Base-by-base conservation (phyloP, 345 rosid genomes). In the Noccaea caerulescens region DNA sequence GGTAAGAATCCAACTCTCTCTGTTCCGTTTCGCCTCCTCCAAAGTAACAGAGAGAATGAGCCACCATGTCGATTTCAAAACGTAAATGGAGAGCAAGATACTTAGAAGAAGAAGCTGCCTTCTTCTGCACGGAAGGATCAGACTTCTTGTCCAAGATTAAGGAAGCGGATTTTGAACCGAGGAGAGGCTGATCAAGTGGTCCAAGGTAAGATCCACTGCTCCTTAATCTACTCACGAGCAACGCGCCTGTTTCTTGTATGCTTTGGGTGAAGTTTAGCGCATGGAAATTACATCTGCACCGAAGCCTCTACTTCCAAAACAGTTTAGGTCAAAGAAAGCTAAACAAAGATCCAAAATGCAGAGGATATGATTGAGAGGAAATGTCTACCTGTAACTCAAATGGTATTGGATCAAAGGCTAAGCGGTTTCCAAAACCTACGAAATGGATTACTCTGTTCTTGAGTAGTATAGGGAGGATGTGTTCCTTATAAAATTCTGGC, bases 31-130 rank as follows among this genome's bases (percentile, higher is more conserved):
- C 86, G 6, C 96, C 99, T 53, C 97, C 95, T 63, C 97, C 97
- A 37, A 85, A 94, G 72, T 91, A 89, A 47, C 99, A 94, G 6
- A 88, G 78, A 69, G 99, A 91, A 82, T 94, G 99, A 72, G 99
- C 99, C 55, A 91, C 93, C 99, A 91, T 91, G 77, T 91, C 98
- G 42, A 94, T 94, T 78, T 94, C 98, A 74, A 91, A 91, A 76
- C 99, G 88, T 81, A 94, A 73, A 76, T 91, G 99, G 43, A 94
- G 61, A 61, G 96, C 88, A 58, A 94, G 87, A 69, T 86, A 93
- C 80, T 63, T 87, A 72, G 84, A 69, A 77, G 86, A 23, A 54
- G 63, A 36, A 59, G 51, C 2, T 0, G 32, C 84, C 11, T 67
- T 14, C 9, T 72, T 32, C 16, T 14, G 30, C 10, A 4, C 11